These are phyloP conservation scores for Plasmodium vinckei DNA, from an alignment of 169 alveolate species.

Conservation along the genomic window DNA sequence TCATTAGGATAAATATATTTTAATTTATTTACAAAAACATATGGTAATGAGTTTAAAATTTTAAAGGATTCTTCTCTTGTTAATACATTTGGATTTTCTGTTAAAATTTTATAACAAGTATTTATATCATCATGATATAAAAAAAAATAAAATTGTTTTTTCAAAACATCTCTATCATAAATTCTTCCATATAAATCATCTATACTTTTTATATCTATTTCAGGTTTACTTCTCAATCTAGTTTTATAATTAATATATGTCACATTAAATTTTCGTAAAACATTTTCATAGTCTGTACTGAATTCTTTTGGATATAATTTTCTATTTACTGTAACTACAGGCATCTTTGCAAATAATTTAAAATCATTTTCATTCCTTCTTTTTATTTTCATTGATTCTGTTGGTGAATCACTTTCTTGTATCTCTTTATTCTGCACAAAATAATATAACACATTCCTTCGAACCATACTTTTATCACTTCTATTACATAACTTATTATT, in stretches of 20 bases:
- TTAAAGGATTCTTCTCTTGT: slow-evolving; percentile 79
- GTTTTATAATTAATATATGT: slow-evolving; percentile 85
- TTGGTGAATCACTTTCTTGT: no score
- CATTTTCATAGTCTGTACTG: slow-evolving; percentile 82
- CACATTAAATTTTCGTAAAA: slow-evolving; percentile 80
- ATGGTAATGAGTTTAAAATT: slow-evolving; percentile 79
- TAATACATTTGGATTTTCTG: slow-evolving; percentile 81
- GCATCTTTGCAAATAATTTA: slow-evolving; percentile 39
- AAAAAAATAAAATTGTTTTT: slow-evolving; percentile 84
- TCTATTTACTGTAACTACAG: slow-evolving; percentile 56
- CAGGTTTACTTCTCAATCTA: slow-evolving; percentile 79
- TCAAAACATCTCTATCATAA: slow-evolving; percentile 80
- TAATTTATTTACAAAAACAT: slow-evolving; percentile 77
- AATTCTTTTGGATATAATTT: slow-evolving; percentile 58
- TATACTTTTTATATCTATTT: slow-evolving; percentile 77
- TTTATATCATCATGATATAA: slow-evolving; percentile 84
- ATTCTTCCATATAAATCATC: slow-evolving; percentile 85
- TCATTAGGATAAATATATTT: slow-evolving; percentile 80
- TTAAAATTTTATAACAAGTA: slow-evolving; percentile 78
- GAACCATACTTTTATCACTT: no score
- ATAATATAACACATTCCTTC: no score
- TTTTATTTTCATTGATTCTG: background rate
- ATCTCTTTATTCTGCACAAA: no score
- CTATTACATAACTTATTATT: no score
- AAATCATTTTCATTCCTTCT: background rate